These are phyloP conservation scores for Letharia lupina DNA, from an alignment of 495 filamentous ascomycete genomes.

Conservation along the genomic window DNA sequence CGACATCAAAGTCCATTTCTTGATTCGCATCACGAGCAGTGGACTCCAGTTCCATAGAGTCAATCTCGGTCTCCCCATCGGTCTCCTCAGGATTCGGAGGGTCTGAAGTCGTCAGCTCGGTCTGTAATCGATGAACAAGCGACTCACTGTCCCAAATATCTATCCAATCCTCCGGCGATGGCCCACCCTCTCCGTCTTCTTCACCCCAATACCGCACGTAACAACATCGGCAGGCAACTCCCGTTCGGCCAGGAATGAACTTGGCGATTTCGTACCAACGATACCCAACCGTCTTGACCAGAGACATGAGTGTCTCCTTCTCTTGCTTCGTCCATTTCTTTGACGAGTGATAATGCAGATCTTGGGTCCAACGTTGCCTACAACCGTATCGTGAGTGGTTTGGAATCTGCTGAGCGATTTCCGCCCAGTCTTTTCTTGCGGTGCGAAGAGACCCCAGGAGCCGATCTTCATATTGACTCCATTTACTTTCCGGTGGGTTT, in stretches of 20 bases:
- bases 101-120: not conserved
- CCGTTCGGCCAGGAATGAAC: not conserved
- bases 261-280: not conserved
- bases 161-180: not conserved
- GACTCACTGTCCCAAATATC: not conserved
- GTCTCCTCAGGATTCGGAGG: not conserved
- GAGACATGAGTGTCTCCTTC: too few relatives aligned
- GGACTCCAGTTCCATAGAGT: too few relatives aligned
- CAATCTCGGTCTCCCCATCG: too few relatives aligned
- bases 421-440: not conserved
- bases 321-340: too few relatives aligned
- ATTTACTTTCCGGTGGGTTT: not conserved
- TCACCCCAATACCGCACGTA: not conserved
- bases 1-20: too few relatives aligned
- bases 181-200: not conserved
- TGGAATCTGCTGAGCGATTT: not conserved
- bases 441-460: not conserved
- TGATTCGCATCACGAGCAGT: too few relatives aligned
- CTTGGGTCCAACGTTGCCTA: too few relatives aligned
- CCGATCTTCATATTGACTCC: not conserved
- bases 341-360: too few relatives aligned
- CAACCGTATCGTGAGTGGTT: not conserved
- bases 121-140: not conserved
- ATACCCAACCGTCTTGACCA: too few relatives aligned
- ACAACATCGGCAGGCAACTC: not conserved